A percentile compares a stretch with the other conserved stretches of the same genome.
Evolutionary conservation across 345 rosid species (phyloP).

Genomic region (Pugionium cornutum): DNA sequence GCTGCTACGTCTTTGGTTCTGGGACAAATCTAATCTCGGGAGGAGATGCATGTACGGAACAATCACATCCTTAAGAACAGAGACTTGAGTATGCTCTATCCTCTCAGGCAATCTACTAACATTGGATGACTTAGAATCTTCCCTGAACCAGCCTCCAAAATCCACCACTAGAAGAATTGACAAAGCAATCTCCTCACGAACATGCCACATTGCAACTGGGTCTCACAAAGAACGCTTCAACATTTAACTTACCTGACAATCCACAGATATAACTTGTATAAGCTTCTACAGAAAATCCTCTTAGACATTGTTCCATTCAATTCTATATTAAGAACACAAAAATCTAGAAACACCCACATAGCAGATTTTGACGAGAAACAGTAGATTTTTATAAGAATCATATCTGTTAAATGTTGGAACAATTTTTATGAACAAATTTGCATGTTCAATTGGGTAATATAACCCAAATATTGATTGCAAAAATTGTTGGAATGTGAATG

Average conservation of each 20-base stretch:
- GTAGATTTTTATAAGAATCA: too few species aligned
- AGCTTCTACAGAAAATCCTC: slow-evolving; percentile 33
- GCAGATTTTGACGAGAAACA: too few species aligned
- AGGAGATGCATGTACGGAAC: slow-evolving; percentile 89
- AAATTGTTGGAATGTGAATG: too few species aligned
- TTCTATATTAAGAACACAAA: too few species aligned
- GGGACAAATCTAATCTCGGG: slow-evolving; percentile 59
- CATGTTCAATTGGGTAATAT: too few species aligned
- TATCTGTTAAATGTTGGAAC: too few species aligned
- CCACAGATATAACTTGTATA: slow-evolving; percentile 53
- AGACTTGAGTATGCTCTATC: slow-evolving; percentile 87
- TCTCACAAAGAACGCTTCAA: slow-evolving; percentile 68
- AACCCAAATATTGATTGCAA: too few species aligned
- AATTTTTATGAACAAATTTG: too few species aligned
- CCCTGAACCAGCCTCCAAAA: slow-evolving; percentile 94
- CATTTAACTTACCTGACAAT: slow-evolving; percentile 66
- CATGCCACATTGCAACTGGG: slow-evolving; percentile 99
- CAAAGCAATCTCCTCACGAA: slow-evolving; percentile 72
- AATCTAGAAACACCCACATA: too few species aligned
- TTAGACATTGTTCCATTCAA: neutral
- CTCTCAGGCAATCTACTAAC: slow-evolving; percentile 54
- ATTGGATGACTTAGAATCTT: slow-evolving; percentile 64
- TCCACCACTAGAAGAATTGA: slow-evolving; percentile 92
- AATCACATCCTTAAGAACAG: slow-evolving; percentile 90
- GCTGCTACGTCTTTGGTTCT: slow-evolving; percentile 61